Conservation (phyloP, 306 rosid species). For the Malus fusca region DNA sequence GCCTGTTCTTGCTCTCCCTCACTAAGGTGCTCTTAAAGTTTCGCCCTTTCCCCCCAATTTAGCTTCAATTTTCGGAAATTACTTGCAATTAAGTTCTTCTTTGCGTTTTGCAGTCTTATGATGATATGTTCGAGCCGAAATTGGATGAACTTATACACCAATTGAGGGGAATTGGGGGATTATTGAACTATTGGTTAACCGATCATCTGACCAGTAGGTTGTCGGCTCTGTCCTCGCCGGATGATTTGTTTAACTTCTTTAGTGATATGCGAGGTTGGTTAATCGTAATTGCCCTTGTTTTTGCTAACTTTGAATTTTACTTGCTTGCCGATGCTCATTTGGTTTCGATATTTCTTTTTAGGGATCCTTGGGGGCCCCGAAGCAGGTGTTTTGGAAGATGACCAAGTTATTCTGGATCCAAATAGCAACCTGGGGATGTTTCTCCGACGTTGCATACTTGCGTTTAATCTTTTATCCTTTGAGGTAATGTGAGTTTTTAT, state of each 20-base stretch:
- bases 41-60: not conserved
- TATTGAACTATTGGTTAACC: conserved; percentile 41
- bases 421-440: conserved; percentile 73
- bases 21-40: conserved; percentile 46
- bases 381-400: conserved; percentile 65
- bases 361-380: conserved; percentile 79
- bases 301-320: not conserved
- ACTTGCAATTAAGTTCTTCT: not conserved
- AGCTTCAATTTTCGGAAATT: not conserved
- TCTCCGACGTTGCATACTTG: conserved; percentile 78
- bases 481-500: conserved; percentile 43
- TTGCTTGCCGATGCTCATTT: not conserved
- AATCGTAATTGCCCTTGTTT: not conserved
- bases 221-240: conserved; percentile 67
- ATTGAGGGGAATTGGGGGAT: conserved; percentile 56
- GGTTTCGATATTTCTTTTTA: conserved; percentile 19
- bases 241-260: conserved; percentile 83
- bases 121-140: conserved; percentile 81
- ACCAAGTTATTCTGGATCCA: conserved; percentile 76
- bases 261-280: conserved; percentile 71
- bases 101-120: conserved; percentile 49
- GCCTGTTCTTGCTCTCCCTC: conserved; percentile 67
- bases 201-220: conserved; percentile 61
- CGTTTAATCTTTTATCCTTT: conserved; percentile 77
- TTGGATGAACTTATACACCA: conserved; percentile 70